Percentiles rank a stretch among this genome's conserved stretches.
Evolutionary conservation across 495 filamentous ascomycete genomes (phyloP).

Genomic region (Achaetomiella virescens): DNA sequence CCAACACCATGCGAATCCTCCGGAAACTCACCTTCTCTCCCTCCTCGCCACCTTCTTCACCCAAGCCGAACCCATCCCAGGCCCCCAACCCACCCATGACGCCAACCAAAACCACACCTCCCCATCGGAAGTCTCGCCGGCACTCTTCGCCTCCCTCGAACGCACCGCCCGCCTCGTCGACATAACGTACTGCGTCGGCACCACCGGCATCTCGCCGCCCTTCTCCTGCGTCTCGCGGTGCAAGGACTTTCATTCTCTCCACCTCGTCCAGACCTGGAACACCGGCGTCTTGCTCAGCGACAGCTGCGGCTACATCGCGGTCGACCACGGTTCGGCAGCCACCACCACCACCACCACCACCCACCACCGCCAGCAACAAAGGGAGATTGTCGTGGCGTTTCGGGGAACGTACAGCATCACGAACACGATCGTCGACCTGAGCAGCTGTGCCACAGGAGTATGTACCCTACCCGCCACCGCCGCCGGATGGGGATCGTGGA

Average conservation of each 20-base stretch:
- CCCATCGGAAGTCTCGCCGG: slow-evolving; percentile 8
- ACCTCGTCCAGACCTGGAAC: slow-evolving; percentile 80
- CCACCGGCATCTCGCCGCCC: slow-evolving; percentile 67
- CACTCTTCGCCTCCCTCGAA: slow-evolving; percentile 75
- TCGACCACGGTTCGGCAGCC: slow-evolving; percentile 66
- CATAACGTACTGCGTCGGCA: slow-evolving; percentile 89
- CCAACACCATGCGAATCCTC: background rate
- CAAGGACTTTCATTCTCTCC: slow-evolving; percentile 68
- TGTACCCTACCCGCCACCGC: slow-evolving; percentile 72
- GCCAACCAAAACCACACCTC: background rate
- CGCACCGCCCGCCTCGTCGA: slow-evolving; percentile 85
- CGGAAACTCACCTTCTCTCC: background rate
- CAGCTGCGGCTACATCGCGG: slow-evolving; percentile 87
- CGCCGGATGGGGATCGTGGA: background rate
- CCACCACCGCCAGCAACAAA: too few relatives aligned
- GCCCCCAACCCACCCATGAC: background rate
- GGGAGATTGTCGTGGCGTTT: slow-evolving; percentile 78
- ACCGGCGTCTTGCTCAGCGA: slow-evolving; percentile 82
- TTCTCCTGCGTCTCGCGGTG: slow-evolving; percentile 84
- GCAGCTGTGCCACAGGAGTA: slow-evolving; percentile 84
- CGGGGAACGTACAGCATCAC: slow-evolving; percentile 89
- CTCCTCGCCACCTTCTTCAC: background rate
- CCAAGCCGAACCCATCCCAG: background rate
- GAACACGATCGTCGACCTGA: slow-evolving; percentile 84
- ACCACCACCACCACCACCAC: too few relatives aligned